Evolutionary conservation across 1,284 basidiomycete species (phyloP).

Genomic region (Paramarasmius palmivorus): DNA sequence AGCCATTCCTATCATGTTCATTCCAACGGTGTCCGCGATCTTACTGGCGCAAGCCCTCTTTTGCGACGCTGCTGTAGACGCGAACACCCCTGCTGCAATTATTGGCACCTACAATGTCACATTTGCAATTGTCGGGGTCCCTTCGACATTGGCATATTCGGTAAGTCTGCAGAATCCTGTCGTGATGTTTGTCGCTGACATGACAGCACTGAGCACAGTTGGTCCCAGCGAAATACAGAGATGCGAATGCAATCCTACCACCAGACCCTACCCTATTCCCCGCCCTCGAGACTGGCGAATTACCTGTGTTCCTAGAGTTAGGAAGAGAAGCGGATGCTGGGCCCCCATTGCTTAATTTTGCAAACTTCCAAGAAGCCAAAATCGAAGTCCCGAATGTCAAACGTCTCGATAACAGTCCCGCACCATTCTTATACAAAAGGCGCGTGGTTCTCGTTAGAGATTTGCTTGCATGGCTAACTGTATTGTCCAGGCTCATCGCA

Average conservation of each 20-base stretch:
- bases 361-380: slow-evolving; percentile 13
- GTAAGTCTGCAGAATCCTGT: background rate
- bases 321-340: slow-evolving; percentile 11
- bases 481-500: slow-evolving; percentile 5
- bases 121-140: slow-evolving; percentile 6
- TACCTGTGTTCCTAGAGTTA: slow-evolving; percentile 12
- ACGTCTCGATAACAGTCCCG: slow-evolving; percentile 1
- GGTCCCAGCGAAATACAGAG: slow-evolving; percentile 4
- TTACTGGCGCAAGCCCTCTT: no score
- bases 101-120: slow-evolving; percentile 14
- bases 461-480: background rate
- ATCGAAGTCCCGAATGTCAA: slow-evolving; percentile 12
- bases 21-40: no score
- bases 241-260: slow-evolving; percentile 1
- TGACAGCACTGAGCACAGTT: background rate
- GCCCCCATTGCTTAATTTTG: slow-evolving; percentile 10
- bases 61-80: background rate
- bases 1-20: no score
- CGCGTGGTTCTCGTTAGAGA: background rate
- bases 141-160: background rate
- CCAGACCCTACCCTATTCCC: slow-evolving; percentile 5
- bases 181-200: background rate
- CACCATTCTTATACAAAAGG: slow-evolving; percentile 10
- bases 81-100: slow-evolving; percentile 17
- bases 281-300: background rate